Conservation (phyloP, 176 grass and related monocot genomes). For the Thinopyrum elongatum region DNA sequence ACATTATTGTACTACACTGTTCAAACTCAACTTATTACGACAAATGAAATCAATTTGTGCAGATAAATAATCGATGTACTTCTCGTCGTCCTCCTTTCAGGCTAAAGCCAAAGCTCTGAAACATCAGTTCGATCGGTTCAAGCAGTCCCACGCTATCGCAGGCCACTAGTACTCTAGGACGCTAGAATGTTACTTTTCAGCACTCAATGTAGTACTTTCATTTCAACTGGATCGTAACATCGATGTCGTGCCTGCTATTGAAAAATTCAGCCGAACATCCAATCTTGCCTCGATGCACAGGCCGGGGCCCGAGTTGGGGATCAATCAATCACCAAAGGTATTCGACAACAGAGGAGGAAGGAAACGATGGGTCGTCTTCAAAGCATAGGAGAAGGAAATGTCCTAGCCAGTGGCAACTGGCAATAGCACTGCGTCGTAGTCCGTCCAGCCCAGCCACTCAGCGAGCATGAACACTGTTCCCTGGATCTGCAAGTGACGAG, state of each 20-base stretch:
- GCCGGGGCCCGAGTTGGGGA: too few relatives aligned
- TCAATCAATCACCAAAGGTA: too few relatives aligned
- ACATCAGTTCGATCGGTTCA: not conserved
- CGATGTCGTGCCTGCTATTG: not conserved
- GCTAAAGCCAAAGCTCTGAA: slow-evolving; percentile 6
- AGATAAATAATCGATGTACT: not conserved
- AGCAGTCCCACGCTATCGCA: not conserved
- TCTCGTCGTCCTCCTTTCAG: not conserved
- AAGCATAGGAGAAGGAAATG: not conserved
- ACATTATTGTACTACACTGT: not conserved
- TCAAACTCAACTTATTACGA: not conserved
- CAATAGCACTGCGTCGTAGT: not conserved
- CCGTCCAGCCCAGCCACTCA: not conserved
- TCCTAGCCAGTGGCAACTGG: not conserved
- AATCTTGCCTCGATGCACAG: too few relatives aligned
- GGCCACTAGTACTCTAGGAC: too few relatives aligned
- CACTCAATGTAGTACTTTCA: not conserved
- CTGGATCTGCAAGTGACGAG: not conserved
- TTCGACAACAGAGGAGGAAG: not conserved
- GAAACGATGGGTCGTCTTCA: not conserved
- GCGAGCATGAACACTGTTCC: not conserved
- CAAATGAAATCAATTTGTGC: not conserved
- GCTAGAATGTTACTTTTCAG: too few relatives aligned
- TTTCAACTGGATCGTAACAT: not conserved
- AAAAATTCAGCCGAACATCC: not conserved